Evolutionary conservation across 2,329 filamentous ascomycete species (phyloP), one percentile per base, ranked within the genome.

Genomic region (Curvularia hawaiiensis): DNA sequence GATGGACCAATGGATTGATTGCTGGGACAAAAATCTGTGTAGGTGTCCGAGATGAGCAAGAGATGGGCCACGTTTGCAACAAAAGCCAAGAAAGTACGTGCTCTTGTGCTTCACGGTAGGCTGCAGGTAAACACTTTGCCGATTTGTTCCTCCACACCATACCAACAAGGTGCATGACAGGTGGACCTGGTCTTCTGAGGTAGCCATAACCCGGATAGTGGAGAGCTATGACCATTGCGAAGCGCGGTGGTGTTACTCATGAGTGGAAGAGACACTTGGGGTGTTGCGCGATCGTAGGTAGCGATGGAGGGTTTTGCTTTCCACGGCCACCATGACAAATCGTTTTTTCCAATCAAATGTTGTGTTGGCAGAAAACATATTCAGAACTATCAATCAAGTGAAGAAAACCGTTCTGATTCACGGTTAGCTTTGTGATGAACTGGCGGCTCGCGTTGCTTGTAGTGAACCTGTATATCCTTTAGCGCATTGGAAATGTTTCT

Each of bases 11-110:
- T 55, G n/a, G 52, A 58, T 58, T 61, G 39, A 26, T 38, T 38
- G 16, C 28, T 16, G 41, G 28, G 33, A n/a, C 62, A 26, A 47
- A 20, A 59, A 55, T 57, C 7, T 58, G 60, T 58, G 64, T 56
- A 65, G 46, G 49, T 20, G 48, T 43, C 64, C 63, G 63, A 57
- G 53, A 54, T 59, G 44, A 39, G 51, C 53, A 63, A 56, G 61
- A 62, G 62, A 61, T 58, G 59, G 54, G 63, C 69, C 72, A 75
- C 71, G 73, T 75, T 75, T 75, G 71, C 66, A 61, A 58, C 44
- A 52, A 58, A 52, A 64, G 62, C 62, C 51, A 64, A 60, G 45
- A 33, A 59, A 58, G 70, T 58, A 65, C 68, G 70, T 73, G 70
- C 70, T 63, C 56, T 65, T 70, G 70, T 73, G 54, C 66, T 48